Evolutionary conservation across 176 grass and related monocot species (phyloP).

Genomic region (Cenchrus purpureus): DNA sequence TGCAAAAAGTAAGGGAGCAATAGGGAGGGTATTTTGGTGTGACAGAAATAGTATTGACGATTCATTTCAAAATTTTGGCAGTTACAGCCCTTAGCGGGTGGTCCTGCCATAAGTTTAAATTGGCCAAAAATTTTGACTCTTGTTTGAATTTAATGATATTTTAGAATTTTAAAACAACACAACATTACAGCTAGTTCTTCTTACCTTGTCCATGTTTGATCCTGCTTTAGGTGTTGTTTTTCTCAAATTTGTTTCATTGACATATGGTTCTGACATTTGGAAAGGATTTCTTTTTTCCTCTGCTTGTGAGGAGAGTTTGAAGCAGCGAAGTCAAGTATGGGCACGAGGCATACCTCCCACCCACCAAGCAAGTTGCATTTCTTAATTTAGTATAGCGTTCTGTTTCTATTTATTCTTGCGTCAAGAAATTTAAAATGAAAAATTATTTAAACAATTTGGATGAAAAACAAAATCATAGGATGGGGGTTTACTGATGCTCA

Average conservation of each 20-base stretch:
- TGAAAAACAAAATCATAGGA: background rate
- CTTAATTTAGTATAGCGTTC: background rate
- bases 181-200: background rate
- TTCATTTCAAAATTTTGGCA: background rate
- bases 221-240: background rate
- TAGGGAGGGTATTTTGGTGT: background rate
- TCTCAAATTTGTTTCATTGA: slow-evolving; percentile 1
- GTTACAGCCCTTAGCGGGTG: background rate
- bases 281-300: background rate
- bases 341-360: background rate
- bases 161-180: background rate
- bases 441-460: background rate
- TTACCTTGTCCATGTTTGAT: background rate
- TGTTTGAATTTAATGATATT: background rate
- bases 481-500: background rate
- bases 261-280: slow-evolving; percentile 7
- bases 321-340: background rate
- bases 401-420: slow-evolving; percentile 13
- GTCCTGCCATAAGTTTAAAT: background rate
- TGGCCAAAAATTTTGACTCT: background rate
- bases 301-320: background rate
- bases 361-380: background rate
- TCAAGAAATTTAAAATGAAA: background rate
- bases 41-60: background rate
- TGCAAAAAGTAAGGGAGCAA: background rate